Percentiles rank a stretch among this genome's conserved stretches.
Evolutionary conservation across 345 rosid genomes (phyloP).

Genomic region (Lepidium africanum): DNA sequence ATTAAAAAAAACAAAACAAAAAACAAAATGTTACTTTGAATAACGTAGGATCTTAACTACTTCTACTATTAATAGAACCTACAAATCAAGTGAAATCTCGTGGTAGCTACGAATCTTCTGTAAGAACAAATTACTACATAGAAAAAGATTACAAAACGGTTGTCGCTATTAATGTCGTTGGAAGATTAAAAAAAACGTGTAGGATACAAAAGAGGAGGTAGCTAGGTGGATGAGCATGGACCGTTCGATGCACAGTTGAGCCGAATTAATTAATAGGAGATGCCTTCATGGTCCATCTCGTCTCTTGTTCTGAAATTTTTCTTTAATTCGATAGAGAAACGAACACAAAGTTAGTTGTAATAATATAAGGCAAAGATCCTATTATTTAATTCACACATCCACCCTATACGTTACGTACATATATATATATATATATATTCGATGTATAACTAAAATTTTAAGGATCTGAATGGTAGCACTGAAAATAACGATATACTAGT

Average conservation of each 20-base stretch:
- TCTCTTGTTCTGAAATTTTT: conserved; percentile 6
- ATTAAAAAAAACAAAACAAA: too few species aligned
- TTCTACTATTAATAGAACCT: conserved; percentile 6
- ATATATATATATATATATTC: neutral
- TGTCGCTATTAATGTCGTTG: neutral
- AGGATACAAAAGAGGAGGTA: neutral
- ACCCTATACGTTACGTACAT: neutral
- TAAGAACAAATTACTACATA: neutral
- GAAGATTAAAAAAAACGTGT: conserved; percentile 10
- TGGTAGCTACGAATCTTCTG: neutral
- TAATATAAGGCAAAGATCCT: neutral
- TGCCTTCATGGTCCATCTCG: conserved; percentile 12
- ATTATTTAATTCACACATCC: conserved; percentile 4
- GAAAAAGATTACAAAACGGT: neutral
- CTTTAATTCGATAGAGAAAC: conserved; percentile 20
- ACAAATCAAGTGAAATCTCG: neutral
- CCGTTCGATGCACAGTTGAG: conserved; percentile 25
- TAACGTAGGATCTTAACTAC: neutral
- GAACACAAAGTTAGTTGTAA: conserved; percentile 20
- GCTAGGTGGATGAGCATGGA: neutral
- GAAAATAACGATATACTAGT: too few species aligned
- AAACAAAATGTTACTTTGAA: too few species aligned
- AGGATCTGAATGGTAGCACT: too few species aligned
- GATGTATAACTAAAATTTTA: too few species aligned
- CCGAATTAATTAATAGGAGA: neutral